These are phyloP conservation scores for Saturnispora gosingensis DNA, from an alignment of 805 yeast genomes.

Conservation along the genomic window DNA sequence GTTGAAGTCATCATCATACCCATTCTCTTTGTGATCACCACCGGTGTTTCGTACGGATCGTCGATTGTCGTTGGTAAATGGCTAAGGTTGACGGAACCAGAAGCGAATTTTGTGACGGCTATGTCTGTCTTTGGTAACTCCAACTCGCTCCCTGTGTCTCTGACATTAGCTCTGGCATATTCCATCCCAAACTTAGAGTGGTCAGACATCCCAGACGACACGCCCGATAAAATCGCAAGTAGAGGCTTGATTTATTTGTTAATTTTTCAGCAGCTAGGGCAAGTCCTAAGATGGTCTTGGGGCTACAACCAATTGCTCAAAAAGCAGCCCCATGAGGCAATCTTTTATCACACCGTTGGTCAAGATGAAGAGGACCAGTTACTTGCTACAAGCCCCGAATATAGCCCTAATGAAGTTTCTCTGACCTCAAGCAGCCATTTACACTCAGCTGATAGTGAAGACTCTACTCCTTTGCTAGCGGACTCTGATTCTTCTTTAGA, in stretches of 20 bases:
- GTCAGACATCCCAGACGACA: conserved; percentile 62
- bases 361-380: conserved; percentile 8
- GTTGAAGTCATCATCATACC: conserved; percentile 80
- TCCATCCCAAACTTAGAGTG: conserved; percentile 68
- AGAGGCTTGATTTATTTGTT: conserved; percentile 68
- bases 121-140: conserved; percentile 97
- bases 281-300: conserved; percentile 80
- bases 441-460: neutral
- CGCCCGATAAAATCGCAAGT: conserved; percentile 61
- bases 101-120: conserved; percentile 86
- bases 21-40: conserved; percentile 70
- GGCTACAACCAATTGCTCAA: conserved; percentile 65
- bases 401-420: neutral
- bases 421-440: neutral
- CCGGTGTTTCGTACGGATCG: conserved; percentile 60
- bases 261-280: conserved; percentile 77
- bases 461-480: conserved; percentile 1
- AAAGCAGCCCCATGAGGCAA: conserved; percentile 35
- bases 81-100: conserved; percentile 57
- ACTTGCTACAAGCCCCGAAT: neutral
- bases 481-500: neutral
- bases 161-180: conserved; percentile 70
- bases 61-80: conserved; percentile 47
- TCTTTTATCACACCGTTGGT: conserved; percentile 11
- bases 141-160: conserved; percentile 87